These are phyloP conservation scores for Clavulina sp. DNA, from an alignment of 768 basidiomycete species.

Conservation along the genomic window DNA sequence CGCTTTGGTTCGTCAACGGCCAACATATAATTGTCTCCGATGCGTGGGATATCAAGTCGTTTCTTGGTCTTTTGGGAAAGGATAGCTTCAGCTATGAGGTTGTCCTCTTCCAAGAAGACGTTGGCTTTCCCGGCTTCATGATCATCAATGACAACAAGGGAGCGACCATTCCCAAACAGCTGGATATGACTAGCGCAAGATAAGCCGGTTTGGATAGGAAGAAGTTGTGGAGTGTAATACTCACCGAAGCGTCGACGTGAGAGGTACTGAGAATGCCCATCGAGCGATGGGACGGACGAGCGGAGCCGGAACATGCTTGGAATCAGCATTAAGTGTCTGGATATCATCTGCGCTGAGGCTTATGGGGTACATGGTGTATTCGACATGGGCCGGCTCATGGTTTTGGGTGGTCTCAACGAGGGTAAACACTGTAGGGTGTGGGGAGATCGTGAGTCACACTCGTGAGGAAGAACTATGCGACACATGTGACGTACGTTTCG, in stretches of 20 bases:
- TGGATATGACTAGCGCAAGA: not conserved
- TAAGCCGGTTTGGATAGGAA: not conserved
- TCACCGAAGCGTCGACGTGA: not conserved
- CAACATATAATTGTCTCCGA: not conserved
- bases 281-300: not conserved
- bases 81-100: not conserved
- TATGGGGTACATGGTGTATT: not conserved
- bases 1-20: slow-evolving; percentile 2
- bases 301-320: not conserved
- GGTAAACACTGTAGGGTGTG: no score
- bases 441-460: no score
- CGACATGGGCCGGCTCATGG: not conserved
- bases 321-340: not conserved
- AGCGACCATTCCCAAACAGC: not conserved
- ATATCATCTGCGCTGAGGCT: not conserved
- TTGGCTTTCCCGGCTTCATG: not conserved
- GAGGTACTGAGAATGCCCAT: not conserved
- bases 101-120: not conserved
- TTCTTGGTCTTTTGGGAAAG: not conserved
- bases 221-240: not conserved
- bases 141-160: not conserved
- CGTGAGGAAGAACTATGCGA: no score
- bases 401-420: no score
- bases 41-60: not conserved
- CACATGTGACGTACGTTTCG: no score